Evolutionary conservation across 768 basidiomycete genomes (phyloP), one percentile per base, ranked within the genome.

Genomic region (Boletus eberwhitei): DNA sequence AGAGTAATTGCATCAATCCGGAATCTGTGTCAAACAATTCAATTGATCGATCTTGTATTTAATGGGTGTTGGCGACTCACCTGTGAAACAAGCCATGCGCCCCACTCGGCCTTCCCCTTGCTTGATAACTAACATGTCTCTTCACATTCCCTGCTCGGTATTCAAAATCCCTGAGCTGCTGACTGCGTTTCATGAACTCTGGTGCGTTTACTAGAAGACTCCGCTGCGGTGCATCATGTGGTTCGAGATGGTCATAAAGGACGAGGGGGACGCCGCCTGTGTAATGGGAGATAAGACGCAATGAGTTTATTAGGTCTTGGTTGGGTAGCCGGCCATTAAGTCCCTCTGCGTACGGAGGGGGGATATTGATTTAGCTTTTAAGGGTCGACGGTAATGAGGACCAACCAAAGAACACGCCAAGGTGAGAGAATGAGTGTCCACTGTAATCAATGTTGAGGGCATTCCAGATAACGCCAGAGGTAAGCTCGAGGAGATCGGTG

Each of bases 381-480:
- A 53, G 39, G 46, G 29, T 11, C 29, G 22, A 37, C n/a, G 31
- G 29, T 35, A 11, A 48, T 1, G 29, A 47, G n/a, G 48, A 41
- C 85, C 51, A 17, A 93, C 96, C 96, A 70, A 88, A 90, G 74
- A 93, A 98, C 11, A 98, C 73, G n/a, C 97, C 96, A 2, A 98
- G 77, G 66, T 98, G 92, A 11, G 90, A 93, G 72, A 98, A 96
- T 0, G 95, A 98, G 71, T 99, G 96, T 0, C 93, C 90, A 1
- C 94, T 92, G 69, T 98, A 98, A 68, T 98, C 97, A 40, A 99
- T 83, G 61, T 89, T 90, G 43, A 99, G 73, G 12, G 93, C 93
- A 1, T 90, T 93, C 97, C 97, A 99, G 40, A 99, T 89, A 7
- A 94, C 88, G 4, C 94, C 95, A 3, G 92, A 91, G 2, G 83